phyloP scores from a whole-genome alignment of 805 yeast genomes.

The Candida insectorum region DNA sequence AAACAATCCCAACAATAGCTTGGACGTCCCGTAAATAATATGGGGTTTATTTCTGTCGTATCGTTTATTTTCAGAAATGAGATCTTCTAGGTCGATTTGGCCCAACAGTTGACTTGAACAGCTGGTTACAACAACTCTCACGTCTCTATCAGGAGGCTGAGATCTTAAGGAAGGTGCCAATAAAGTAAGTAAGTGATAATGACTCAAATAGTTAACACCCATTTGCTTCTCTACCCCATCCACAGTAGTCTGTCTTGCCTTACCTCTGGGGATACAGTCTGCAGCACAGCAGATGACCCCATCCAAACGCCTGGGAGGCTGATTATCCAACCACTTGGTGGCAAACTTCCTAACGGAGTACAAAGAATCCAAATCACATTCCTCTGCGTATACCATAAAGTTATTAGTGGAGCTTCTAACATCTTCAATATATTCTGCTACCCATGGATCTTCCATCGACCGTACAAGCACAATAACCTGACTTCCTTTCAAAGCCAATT shows the following conservation, averaged over 20 bases:
- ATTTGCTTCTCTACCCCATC: constrained; percentile 89
- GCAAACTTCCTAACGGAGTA: constrained; percentile 84
- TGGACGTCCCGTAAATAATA: constrained; percentile 78
- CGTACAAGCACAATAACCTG: constrained; percentile 75
- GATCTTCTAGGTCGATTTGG: constrained; percentile 56
- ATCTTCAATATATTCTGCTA: constrained; percentile 75
- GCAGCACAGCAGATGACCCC: constrained; percentile 88
- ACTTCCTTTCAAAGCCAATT: constrained; percentile 80
- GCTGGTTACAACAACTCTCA: constrained; percentile 72
- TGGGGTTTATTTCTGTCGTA: constrained; percentile 68
- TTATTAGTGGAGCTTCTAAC: constrained; percentile 68
- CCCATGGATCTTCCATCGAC: constrained; percentile 64
- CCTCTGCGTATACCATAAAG: constrained; percentile 82
- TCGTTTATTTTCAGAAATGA: constrained; percentile 56
- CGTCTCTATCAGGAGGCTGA: constrained; percentile 95
- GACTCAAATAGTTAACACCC: constrained; percentile 78
- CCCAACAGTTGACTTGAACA: constrained; percentile 80
- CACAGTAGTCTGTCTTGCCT: constrained; percentile 56
- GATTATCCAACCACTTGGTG: constrained; percentile 87
- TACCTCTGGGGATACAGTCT: constrained; percentile 69
- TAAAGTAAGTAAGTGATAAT: constrained; percentile 75
- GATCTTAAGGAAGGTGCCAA: constrained; percentile 79
- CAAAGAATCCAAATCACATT: constrained; percentile 74
- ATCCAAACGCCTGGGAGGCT: constrained; percentile 88
- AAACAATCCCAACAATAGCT: constrained; percentile 70